Evolutionary conservation across 371 early-diverging fungal genomes (phyloP).

Genomic region (Mucor ambiguus): DNA sequence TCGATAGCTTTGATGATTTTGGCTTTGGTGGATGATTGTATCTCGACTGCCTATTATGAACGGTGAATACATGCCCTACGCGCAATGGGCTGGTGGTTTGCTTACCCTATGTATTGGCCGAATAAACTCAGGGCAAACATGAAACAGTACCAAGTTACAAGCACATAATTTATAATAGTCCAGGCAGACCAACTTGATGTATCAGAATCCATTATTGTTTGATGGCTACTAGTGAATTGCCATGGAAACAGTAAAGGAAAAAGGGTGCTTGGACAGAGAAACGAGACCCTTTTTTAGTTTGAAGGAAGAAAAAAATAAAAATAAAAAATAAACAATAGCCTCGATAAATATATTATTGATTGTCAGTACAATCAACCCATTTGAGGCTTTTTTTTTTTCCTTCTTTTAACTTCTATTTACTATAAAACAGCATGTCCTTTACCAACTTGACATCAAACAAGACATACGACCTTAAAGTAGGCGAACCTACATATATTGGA

Average conservation of each 20-base stretch:
- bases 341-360: not conserved
- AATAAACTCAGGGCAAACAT: constrained; percentile 43
- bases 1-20: constrained; percentile 45
- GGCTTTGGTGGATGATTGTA: constrained; percentile 51
- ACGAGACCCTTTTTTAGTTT: not conserved
- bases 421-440: constrained; percentile 9
- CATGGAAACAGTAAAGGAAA: not conserved
- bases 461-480: not conserved
- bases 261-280: not conserved
- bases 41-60: constrained; percentile 47
- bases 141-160: constrained; percentile 42
- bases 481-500: constrained; percentile 2
- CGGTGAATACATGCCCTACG: not conserved
- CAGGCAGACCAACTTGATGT: not conserved
- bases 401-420: not conserved
- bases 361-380: not conserved
- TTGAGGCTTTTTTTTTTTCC: not conserved
- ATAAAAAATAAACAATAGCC: not conserved
- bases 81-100: not conserved
- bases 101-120: constrained; percentile 51
- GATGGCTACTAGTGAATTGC: not conserved
- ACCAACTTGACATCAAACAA: constrained; percentile 8
- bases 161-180: constrained; percentile 6
- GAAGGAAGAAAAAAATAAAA: constrained; percentile 6
- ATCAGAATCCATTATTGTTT: not conserved